Base-by-base conservation (phyloP, 2,329 filamentous ascomycete species). In the Talaromyces sp. region DNA sequence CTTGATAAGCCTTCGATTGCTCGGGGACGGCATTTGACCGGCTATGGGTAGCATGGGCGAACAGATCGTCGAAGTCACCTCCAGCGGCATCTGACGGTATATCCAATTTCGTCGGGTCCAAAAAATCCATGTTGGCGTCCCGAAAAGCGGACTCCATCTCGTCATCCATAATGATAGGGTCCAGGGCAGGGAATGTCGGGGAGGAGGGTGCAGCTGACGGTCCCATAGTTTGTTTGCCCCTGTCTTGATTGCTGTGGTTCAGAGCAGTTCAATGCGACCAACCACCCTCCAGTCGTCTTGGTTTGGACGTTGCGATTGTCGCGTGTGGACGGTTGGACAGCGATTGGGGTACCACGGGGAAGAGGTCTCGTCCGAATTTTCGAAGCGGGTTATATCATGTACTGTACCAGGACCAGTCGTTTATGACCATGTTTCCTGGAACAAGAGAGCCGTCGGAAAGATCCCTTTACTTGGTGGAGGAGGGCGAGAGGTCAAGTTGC, bases 51-150 rank as follows among this genome's bases (percentile, higher is more conserved):
- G 65, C 61, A 55, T 56, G 68, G 51, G 66, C 62, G 49, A 77
- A 72, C 29, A 77, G 62, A 50, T 73, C 71, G 53, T 77, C 75
- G 47, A 77, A 76, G 36, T 75, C 72, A 33, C 70, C 69, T 35
- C 71, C 74, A 43, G 70, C 70, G 32, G 65, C 65, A 30, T 70
- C 62, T 13, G 66, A 62, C 22, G 74, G 64, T 46, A 72, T 69
- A 33, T 75, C 68, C 24, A 71, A 65, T 49, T 70, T 64, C 43
- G 69, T 62, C 20, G 69, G 66, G 49, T 77, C 69, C 41, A 78
- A 66, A 40, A 77, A 75, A 49, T 75, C 71, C 67, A 77, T 71
- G 51, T 77, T 71, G 46, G 69, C 64, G 52, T 76, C 70, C 51
- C 70, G 68, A 52, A 72, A 74, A 30, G 68, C 56, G 49, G 68